Conservation (phyloP, 768 basidiomycete genomes). For the Amanita rubescens region DNA sequence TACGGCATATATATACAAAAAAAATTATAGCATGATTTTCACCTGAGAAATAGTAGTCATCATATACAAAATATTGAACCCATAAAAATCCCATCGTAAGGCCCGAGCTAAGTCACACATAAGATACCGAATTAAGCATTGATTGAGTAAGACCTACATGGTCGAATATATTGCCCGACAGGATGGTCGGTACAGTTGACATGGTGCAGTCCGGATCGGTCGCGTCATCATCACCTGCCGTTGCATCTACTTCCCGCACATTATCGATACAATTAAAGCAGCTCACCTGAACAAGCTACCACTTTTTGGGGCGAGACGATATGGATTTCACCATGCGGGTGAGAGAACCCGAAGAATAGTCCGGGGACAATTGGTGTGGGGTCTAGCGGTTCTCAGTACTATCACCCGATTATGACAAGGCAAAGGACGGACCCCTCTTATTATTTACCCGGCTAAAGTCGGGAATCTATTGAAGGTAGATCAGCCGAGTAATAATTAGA, state of each 20-base stretch:
- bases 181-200: constrained; percentile 44
- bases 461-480: constrained; percentile 18
- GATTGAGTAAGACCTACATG: constrained; percentile 30
- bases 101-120: constrained; percentile 31
- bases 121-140: background rate
- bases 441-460: constrained; percentile 36
- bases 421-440: constrained; percentile 20
- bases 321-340: constrained; percentile 49
- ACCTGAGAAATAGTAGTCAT: background rate
- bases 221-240: constrained; percentile 45
- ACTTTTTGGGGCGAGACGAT: constrained; percentile 33
- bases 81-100: constrained; percentile 45
- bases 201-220: constrained; percentile 48
- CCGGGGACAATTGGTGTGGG: constrained; percentile 52
- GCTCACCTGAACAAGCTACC: constrained; percentile 30
- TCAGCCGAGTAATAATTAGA: background rate
- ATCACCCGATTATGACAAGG: background rate
- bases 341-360: constrained; percentile 39
- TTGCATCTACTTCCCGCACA: background rate
- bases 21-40: background rate
- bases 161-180: constrained; percentile 40
- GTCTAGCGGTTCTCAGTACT: constrained; percentile 19
- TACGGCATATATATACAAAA: no score
- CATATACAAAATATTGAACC: constrained; percentile 35
- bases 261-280: background rate